A percentile compares a stretch with the other conserved stretches of the same genome.
These are phyloP conservation scores for Phytophthora sansomeana DNA, from an alignment of 352 stramenopile genomes.

Conservation along the genomic window DNA sequence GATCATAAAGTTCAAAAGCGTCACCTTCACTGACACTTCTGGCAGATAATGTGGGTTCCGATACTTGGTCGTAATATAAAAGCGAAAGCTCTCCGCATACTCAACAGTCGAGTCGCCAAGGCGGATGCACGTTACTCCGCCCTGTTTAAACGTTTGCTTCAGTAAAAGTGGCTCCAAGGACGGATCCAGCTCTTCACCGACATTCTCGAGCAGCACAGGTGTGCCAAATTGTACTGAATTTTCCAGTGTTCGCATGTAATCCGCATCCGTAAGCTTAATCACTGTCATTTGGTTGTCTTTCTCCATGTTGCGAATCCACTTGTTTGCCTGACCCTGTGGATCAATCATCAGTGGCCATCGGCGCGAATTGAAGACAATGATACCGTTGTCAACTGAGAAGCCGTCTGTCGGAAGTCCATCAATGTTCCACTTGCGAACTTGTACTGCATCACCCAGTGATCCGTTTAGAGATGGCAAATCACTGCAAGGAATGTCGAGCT, in stretches of 20 bases:
- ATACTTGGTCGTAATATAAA: conserved; percentile 96
- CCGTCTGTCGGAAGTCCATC: conserved; percentile 93
- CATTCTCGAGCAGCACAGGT: conserved; percentile 93
- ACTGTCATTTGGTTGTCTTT: conserved; percentile 90
- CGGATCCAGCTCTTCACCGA: conserved; percentile 93
- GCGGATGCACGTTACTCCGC: conserved; percentile 91
- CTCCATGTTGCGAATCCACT: conserved; percentile 97
- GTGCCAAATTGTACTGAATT: conserved; percentile 94
- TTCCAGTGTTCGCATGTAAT: conserved; percentile 94
- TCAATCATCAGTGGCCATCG: conserved; percentile 97
- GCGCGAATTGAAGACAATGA: conserved; percentile 94
- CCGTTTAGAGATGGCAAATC: conserved; percentile 87
- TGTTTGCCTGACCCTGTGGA: conserved; percentile 94
- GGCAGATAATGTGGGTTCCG: conserved; percentile 94
- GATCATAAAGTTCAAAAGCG: conserved; percentile 97
- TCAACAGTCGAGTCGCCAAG: conserved; percentile 94
- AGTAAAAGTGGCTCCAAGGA: conserved; percentile 94
- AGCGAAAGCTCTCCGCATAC: conserved; percentile 92
- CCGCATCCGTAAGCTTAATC: conserved; percentile 94
- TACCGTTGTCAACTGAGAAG: conserved; percentile 96
- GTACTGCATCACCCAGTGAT: conserved; percentile 92
- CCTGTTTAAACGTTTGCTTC: conserved; percentile 96
- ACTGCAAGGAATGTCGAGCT: conserved; percentile 83
- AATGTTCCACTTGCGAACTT: conserved; percentile 96
- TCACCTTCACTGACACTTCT: conserved; percentile 94